Base-by-base conservation (phyloP, 1,284 basidiomycete genomes). In the Ustilago sp. region DNA sequence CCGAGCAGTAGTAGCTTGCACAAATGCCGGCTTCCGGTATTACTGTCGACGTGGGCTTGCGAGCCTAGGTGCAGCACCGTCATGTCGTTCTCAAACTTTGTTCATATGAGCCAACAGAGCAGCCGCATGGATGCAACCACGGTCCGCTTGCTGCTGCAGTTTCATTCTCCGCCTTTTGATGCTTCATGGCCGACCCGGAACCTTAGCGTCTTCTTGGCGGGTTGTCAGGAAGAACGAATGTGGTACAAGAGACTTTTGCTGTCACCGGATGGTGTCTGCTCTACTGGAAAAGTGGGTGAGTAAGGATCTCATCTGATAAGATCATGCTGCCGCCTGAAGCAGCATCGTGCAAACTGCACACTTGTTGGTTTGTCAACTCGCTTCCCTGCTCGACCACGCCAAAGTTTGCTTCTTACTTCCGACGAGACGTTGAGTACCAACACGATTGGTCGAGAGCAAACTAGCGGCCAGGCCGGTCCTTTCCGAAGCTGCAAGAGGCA, bases 261-360 rank as follows among this genome's bases (percentile, higher is more conserved):
- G 23, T 28, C 23, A 28, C 23, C 23, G 23, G 23, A 28, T 28
- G 3, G 3, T 28, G 23, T 28, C 23, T 28, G 23, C 23, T 28
- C 3, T 28, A 28, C 23, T 28, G 23, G 23, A 3, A 28, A 28
- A 28, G 23, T 28, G 23, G 23, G 23, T 28, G 23, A 28, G 23
- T 28, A 28, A 1, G 43, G 43, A 8, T 9, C 19, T 19, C 4
- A 63, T 63, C 62, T 63, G 62, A 63, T 63, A 58, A 63, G 62
- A 57, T 63, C 54, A 48, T 34, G 1, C 5, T 39, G 12, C n/a
- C 35, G 28, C 2, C 34, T 34, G 13, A 36, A 36, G 31, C 28
- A 47, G 9, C 31, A 8, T 48, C 23, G 28, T 38, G 38, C 53
- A 38, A 23, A 41, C 6, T 13, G 23, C 31, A 38, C 7, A 8